These are phyloP conservation scores for Penicillium crustosum DNA, from an alignment of 2,329 filamentous ascomycete species.

Conservation along the genomic window DNA sequence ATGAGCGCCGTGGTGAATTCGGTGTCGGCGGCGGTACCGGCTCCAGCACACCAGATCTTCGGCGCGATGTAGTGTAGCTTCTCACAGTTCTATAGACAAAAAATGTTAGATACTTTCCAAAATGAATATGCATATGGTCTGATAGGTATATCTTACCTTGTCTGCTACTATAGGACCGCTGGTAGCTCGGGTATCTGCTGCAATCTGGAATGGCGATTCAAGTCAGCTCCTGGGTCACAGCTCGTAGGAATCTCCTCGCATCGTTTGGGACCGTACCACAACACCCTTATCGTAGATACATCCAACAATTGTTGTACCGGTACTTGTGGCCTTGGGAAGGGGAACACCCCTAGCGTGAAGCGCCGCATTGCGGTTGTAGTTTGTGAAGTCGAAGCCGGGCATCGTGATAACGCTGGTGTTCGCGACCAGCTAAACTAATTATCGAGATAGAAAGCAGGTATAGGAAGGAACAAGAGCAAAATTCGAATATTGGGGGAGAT, in stretches of 20 bases:
- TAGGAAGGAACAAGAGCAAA: not conserved
- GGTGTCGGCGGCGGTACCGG: conserved; percentile 95
- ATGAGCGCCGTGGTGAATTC: conserved; percentile 99
- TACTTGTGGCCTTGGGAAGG: conserved; percentile 95
- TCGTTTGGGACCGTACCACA: conserved; percentile 62
- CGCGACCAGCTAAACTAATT: conserved; percentile 9
- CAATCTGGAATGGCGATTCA: conserved; percentile 62
- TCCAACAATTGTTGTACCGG: conserved; percentile 97
- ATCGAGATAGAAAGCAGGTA: not conserved
- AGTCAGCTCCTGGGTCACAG: conserved; percentile 21
- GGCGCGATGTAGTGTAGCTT: conserved; percentile 99
- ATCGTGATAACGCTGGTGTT: conserved; percentile 56
- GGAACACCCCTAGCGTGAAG: conserved; percentile 92
- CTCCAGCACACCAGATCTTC: conserved; percentile 98
- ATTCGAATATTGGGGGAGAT: not conserved
- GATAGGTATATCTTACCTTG: conserved; percentile 61
- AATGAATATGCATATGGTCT: not conserved
- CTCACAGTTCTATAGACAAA: conserved; percentile 76
- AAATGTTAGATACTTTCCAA: conserved; percentile 4
- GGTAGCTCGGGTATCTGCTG: conserved; percentile 95
- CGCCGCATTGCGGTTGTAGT: conserved; percentile 98
- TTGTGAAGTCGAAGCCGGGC: conserved; percentile 98
- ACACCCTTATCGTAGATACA: conserved; percentile 96
- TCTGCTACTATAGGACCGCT: conserved; percentile 98
- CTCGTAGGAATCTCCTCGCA: not conserved